Percentiles rank a stretch among this genome's conserved stretches.
phyloP scores from a whole-genome alignment of 495 filamentous ascomycete genomes.

The Staphylotrichum tortipilum region DNA sequence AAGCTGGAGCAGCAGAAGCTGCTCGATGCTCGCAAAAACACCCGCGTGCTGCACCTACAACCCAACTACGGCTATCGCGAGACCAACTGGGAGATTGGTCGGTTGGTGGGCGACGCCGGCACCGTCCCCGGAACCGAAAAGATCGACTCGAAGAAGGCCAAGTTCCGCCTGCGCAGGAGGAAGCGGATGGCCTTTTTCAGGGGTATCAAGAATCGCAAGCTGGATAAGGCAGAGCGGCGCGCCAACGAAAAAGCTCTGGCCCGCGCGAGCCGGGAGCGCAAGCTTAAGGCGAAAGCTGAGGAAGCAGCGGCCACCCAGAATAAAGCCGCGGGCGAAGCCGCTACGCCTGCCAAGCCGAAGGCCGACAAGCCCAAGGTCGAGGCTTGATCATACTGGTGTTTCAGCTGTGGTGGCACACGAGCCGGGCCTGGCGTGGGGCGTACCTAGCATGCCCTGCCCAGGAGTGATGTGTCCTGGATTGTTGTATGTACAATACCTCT shows the following conservation, averaged over 20 bases:
- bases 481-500: slow-evolving; percentile 16
- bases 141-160: slow-evolving; percentile 19
- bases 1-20: slow-evolving; percentile 13
- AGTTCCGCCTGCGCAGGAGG: slow-evolving; percentile 22
- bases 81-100: slow-evolving; percentile 78
- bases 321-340: slow-evolving; percentile 1
- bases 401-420: not conserved
- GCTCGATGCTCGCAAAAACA: slow-evolving; percentile 21
- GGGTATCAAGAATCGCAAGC: slow-evolving; percentile 18
- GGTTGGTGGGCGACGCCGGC: slow-evolving; percentile 28
- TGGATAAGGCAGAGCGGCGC: slow-evolving; percentile 17
- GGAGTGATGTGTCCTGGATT: too few species aligned
- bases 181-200: slow-evolving; percentile 11
- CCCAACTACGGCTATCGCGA: slow-evolving; percentile 74
- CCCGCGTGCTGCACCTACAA: slow-evolving; percentile 44
- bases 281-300: slow-evolving; percentile 5
- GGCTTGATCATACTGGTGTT: not conserved
- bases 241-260: slow-evolving; percentile 14
- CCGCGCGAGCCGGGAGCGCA: slow-evolving; percentile 12
- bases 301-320: slow-evolving; percentile 5
- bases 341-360: not conserved
- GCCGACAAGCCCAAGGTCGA: slow-evolving; percentile 4
- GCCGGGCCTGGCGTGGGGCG: too few species aligned
- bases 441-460: not conserved
- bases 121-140: slow-evolving; percentile 22